These are phyloP conservation scores for Yamagishiella unicocca DNA, from an alignment of 139 green algal species.

Conservation along the genomic window DNA sequence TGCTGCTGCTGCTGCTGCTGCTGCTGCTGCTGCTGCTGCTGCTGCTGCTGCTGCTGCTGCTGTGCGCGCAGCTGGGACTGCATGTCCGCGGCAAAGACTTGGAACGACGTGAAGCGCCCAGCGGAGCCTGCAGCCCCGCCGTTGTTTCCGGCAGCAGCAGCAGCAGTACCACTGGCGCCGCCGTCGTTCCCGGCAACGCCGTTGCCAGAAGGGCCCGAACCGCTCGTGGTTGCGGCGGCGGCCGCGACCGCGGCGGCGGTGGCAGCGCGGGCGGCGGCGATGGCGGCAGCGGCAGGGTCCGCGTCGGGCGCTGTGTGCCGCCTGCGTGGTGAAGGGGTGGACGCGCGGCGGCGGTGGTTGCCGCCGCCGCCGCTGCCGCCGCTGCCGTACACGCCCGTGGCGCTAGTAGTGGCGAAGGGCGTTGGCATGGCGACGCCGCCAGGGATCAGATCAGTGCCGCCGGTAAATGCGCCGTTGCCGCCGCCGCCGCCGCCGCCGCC, in stretches of 20 bases:
- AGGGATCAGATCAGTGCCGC: background rate
- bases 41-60: background rate
- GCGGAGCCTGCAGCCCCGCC: too few relatives aligned
- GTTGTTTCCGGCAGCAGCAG: too few relatives aligned
- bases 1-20: conserved; percentile 2
- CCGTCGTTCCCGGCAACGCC: too few relatives aligned
- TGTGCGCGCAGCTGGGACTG: background rate
- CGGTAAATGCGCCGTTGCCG: background rate
- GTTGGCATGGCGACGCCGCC: background rate
- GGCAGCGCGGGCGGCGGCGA: background rate
- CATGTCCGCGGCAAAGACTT: background rate
- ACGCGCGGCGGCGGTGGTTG: background rate
- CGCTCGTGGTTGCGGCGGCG: background rate
- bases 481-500: background rate
- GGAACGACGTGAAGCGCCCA: conserved; percentile 16
- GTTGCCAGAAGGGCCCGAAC: too few relatives aligned
- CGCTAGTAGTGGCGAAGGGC: background rate
- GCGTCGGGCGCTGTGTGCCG: background rate
- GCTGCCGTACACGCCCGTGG: background rate
- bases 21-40: background rate
- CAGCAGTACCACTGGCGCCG: too few relatives aligned
- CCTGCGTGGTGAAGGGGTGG: too few relatives aligned
- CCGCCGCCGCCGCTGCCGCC: background rate
- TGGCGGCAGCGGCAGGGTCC: background rate
- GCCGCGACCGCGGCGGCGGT: background rate